Conservation (phyloP, 1,284 basidiomycete species). For the Rhodotorula mucilaginosa region DNA sequence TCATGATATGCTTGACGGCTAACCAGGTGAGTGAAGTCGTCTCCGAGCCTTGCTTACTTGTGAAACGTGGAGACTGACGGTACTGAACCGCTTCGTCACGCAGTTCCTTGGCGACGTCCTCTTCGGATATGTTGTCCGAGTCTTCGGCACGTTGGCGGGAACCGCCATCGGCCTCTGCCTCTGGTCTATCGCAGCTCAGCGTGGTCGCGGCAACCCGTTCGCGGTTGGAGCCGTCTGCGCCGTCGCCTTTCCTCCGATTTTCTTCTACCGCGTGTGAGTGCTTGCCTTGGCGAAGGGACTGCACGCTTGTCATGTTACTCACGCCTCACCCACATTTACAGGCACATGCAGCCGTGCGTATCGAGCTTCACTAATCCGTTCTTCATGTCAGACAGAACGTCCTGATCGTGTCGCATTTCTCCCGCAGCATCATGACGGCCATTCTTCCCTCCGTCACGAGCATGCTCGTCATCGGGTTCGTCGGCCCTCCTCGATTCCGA, state of each 20-base stretch:
- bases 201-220: slow-evolving; percentile 66
- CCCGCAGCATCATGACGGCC: slow-evolving; percentile 57
- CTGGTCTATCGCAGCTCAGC: slow-evolving; percentile 56
- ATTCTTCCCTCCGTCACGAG: slow-evolving; percentile 65
- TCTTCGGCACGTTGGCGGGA: slow-evolving; percentile 63
- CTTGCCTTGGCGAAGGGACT: slow-evolving; percentile 62
- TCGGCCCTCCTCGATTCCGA: no score
- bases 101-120: slow-evolving; percentile 34
- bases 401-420: not conserved
- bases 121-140: slow-evolving; percentile 41
- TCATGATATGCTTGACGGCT: slow-evolving; percentile 22
- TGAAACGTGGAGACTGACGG: not conserved
- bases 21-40: slow-evolving; percentile 4
- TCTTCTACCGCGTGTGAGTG: slow-evolving; percentile 58
- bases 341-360: slow-evolving; percentile 12
- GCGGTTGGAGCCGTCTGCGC: slow-evolving; percentile 69
- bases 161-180: slow-evolving; percentile 65
- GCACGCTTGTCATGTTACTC: slow-evolving; percentile 40
- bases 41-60: not conserved
- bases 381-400: not conserved
- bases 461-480: slow-evolving; percentile 35
- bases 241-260: slow-evolving; percentile 62
- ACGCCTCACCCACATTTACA: not conserved
- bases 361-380: no score
- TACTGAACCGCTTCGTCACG: slow-evolving; percentile 10